Evolutionary conservation across 768 basidiomycete genomes (phyloP), one percentile per base, ranked within the genome.

Genomic region (Cubamyces sp.): DNA sequence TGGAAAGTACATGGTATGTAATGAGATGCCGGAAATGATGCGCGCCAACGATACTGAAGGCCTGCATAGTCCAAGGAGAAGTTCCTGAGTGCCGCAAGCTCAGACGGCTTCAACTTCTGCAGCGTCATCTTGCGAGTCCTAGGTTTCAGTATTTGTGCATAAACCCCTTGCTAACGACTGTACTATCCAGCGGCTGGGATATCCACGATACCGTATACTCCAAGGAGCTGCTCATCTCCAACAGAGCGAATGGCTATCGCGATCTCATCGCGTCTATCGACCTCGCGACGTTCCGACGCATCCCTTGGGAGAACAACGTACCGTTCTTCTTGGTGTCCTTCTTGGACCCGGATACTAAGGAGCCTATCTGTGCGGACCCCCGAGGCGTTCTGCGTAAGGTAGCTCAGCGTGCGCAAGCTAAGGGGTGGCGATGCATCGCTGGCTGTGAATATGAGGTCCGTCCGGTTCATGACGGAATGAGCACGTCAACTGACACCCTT

Each of bases 311-410:
- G 73, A 81, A 90, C 66, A 81, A 96, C 62, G 87, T 94, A 1
- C 92, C 97, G 0, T 94, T 98, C 76, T 98, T 98, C 79, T 80
- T 99, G 6, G 82, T 96, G 40, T 91, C 89, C 1, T 98, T 97
- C 79, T 70, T 90, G 30, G 92, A 98, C 71, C 96, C 97, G 0
- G 87, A 91, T 23, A 92, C 93, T 4, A 84, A 83, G 64, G 75
- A 87, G 60, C 90, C 91, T 0, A 77, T 99, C 21, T 78, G 78
- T 45, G 94, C 88, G 8, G 95, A 96, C 71, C 96, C 97, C 12
- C 83, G 97, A 47, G 88, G 94, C n/a, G 80, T 90, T 34, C 77
- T 98, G 45, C 82, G 83, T 68, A 80, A 77, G 30, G 81, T 87
- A 0, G 78, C 82, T 0, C 82, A 84, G 2, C 77, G 75, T 41